Percentiles rank a stretch among this genome's conserved stretches.
These are phyloP conservation scores for Chenopodium berlandieri DNA, from an alignment of 148 eudicot species.

Conservation along the genomic window DNA sequence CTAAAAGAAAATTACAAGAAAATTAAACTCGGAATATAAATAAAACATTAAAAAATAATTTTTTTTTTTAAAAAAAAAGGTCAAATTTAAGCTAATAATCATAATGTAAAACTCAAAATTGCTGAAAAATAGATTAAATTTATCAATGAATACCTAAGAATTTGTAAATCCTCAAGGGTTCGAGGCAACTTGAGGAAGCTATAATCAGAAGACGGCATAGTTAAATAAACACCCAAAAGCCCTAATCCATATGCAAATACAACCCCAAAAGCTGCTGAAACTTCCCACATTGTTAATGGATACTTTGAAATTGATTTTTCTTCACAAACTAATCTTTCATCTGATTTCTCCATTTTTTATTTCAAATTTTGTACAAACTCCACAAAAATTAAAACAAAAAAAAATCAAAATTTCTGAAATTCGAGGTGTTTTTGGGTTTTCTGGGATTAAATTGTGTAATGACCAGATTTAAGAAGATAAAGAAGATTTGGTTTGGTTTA, in stretches of 20 bases:
- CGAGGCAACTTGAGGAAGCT: conserved; percentile 94
- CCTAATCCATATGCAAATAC: conserved; percentile 57
- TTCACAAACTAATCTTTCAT: conserved; percentile 22
- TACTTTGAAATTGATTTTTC: conserved; percentile 33
- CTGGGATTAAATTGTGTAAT: background rate
- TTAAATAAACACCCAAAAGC: conserved; percentile 65
- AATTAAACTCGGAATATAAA: background rate
- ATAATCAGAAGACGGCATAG: conserved; percentile 93
- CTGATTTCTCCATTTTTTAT: conserved; percentile 31
- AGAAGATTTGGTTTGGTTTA: background rate
- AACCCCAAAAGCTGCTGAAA: conserved; percentile 54
- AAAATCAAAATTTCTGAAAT: background rate
- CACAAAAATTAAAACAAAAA: background rate
- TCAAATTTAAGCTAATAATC: background rate
- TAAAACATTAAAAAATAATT: background rate
- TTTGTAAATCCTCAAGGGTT: conserved; percentile 67
- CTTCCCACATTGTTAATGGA: conserved; percentile 72
- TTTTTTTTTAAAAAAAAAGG: background rate
- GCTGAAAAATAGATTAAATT: background rate
- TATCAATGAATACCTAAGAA: conserved; percentile 51
- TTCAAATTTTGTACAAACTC: background rate
- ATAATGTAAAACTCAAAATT: conserved; percentile 1
- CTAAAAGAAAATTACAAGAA: background rate
- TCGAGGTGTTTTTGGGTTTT: conserved; percentile 4
- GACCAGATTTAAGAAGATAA: background rate